Evolutionary conservation across 768 basidiomycete genomes (phyloP).

Genomic region (Pisolithus microcarpus): DNA sequence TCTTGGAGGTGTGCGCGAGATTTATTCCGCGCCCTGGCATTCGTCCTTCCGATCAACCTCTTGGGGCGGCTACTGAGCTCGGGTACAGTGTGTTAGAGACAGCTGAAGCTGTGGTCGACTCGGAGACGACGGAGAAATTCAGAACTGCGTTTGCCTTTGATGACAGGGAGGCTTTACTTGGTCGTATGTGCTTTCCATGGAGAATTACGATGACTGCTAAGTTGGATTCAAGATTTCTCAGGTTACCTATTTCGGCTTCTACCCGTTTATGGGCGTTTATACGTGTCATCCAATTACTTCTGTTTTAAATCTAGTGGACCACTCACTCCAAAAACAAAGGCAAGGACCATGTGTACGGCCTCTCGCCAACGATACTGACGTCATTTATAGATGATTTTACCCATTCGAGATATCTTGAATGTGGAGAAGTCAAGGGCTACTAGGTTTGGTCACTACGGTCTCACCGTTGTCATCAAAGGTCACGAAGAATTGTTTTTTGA

Average conservation of each 20-base stretch:
- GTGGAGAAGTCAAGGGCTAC: constrained; percentile 81
- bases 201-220: constrained; percentile 5
- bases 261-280: constrained; percentile 84
- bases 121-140: constrained; percentile 69
- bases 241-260: constrained; percentile 85
- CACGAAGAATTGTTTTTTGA: constrained; percentile 99
- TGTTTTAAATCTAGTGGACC: constrained; percentile 91
- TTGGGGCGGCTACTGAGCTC: constrained; percentile 45
- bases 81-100: constrained; percentile 81
- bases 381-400: constrained; percentile 78
- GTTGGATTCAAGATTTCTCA: constrained; percentile 63
- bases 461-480: constrained; percentile 86
- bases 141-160: constrained; percentile 76
- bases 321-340: constrained; percentile 73
- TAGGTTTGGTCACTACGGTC: constrained; percentile 83
- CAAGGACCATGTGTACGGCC: constrained; percentile 31
- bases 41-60: constrained; percentile 11
- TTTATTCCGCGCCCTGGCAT: constrained; percentile 42
- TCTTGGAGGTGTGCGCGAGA: constrained; percentile 45
- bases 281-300: constrained; percentile 86
- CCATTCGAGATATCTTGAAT: constrained; percentile 81
- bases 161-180: constrained; percentile 79
- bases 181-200: constrained; percentile 53
- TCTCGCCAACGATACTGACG: constrained; percentile 1
- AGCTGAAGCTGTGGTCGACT: constrained; percentile 54